Conservation (phyloP, 192 early-diverging fungal species). For the Entomortierella lignicola region DNA sequence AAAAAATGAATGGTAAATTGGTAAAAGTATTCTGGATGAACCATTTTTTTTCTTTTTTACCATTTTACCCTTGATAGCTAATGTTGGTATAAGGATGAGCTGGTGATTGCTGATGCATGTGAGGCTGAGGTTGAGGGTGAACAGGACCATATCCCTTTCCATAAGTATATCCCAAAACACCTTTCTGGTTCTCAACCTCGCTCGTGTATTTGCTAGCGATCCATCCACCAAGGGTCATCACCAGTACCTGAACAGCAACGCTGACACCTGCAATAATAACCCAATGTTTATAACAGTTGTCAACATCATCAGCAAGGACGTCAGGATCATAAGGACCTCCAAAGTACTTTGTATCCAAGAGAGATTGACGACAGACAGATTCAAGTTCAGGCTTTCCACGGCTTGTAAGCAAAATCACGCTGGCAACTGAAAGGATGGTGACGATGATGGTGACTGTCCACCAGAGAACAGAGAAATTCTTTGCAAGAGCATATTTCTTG, state of each 20-base stretch:
- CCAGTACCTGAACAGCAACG: slow-evolving; percentile 8
- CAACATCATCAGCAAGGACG: slow-evolving; percentile 14
- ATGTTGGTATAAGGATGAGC: slow-evolving; percentile 35
- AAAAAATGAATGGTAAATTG: neutral
- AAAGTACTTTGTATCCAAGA: no score
- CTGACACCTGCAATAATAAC: slow-evolving; percentile 17
- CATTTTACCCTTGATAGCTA: slow-evolving; percentile 8
- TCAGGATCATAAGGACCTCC: neutral
- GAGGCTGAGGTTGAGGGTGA: neutral
- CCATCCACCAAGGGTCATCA: slow-evolving; percentile 39
- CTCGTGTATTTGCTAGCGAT: slow-evolving; percentile 43
- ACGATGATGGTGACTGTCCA: slow-evolving; percentile 39
- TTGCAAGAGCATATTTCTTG: slow-evolving; percentile 48
- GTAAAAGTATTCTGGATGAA: no score
- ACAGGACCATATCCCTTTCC: slow-evolving; percentile 28
- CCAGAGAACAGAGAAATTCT: slow-evolving; percentile 54
- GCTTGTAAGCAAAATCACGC: slow-evolving; percentile 29
- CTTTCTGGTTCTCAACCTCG: slow-evolving; percentile 33
- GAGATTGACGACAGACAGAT: no score
- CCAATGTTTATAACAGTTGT: slow-evolving; percentile 6
- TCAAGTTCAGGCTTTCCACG: slow-evolving; percentile 11
- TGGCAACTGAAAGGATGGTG: slow-evolving; percentile 20
- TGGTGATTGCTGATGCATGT: neutral
- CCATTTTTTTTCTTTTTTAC: no score
- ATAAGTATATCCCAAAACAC: slow-evolving; percentile 13